Conservation (phyloP, 2,329 filamentous ascomycete genomes). For the Tolypocladium guangdongense region DNA sequence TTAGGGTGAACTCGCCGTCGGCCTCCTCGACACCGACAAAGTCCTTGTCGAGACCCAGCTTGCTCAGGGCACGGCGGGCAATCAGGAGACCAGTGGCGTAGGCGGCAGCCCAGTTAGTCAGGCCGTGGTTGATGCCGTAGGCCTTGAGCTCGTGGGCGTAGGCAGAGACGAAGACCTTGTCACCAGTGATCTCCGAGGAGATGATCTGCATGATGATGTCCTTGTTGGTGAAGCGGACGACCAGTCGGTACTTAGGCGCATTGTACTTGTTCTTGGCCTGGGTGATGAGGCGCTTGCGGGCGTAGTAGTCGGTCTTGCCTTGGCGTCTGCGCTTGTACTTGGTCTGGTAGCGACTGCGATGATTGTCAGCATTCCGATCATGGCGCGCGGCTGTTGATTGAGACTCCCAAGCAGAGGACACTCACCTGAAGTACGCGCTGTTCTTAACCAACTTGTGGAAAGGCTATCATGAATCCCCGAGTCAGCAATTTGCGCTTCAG, state of each 20-base stretch:
- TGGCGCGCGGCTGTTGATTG: not conserved
- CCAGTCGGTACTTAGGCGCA: constrained; percentile 98
- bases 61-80: constrained; percentile 91
- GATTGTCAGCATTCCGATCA: constrained; percentile 12
- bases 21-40: constrained; percentile 96
- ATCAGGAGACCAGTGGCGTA: constrained; percentile 95
- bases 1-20: constrained; percentile 91
- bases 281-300: constrained; percentile 97
- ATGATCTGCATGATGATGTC: constrained; percentile 99
- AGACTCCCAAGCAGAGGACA: constrained; percentile 9
- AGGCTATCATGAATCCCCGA: constrained; percentile 61
- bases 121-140: constrained; percentile 96
- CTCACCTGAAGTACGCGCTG: constrained; percentile 97
- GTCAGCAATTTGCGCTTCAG: constrained; percentile 99
- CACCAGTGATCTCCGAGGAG: constrained; percentile 88
- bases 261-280: constrained; percentile 99
- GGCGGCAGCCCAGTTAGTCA: constrained; percentile 99
- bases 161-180: constrained; percentile 90
- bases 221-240: constrained; percentile 98
- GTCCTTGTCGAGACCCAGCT: constrained; percentile 88
- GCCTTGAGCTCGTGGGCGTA: constrained; percentile 96
- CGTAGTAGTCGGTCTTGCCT: constrained; percentile 99
- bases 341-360: constrained; percentile 85
- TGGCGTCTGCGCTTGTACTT: constrained; percentile 97
- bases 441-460: constrained; percentile 96